Evolutionary conservation across 139 green algal species (phyloP).

Genomic region (Volvox africanus): DNA sequence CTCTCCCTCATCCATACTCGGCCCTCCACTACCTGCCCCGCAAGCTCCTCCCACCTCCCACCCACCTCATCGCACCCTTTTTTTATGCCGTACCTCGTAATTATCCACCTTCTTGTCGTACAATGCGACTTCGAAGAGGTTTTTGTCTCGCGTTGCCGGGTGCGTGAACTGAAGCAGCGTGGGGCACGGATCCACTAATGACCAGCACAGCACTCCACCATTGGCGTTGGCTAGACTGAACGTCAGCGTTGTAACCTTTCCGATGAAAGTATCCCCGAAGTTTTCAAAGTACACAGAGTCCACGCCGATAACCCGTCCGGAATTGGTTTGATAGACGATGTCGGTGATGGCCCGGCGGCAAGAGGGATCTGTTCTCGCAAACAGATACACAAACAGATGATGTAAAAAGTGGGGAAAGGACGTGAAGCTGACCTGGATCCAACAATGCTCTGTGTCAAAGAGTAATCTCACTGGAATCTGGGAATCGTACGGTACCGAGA

Average conservation of each 20-base stretch:
- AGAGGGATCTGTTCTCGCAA: neutral
- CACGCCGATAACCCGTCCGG: neutral
- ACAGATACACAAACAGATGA: too few species aligned
- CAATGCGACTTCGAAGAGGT: constrained; percentile 28
- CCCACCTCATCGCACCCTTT: too few species aligned
- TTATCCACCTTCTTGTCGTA: constrained; percentile 40
- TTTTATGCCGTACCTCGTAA: constrained; percentile 4
- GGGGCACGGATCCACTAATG: neutral
- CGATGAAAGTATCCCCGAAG: neutral
- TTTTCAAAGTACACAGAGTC: constrained; percentile 28
- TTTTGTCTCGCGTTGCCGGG: neutral
- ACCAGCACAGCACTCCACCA: constrained; percentile 2
- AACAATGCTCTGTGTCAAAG: too few species aligned
- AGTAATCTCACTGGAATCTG: too few species aligned
- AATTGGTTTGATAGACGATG: neutral
- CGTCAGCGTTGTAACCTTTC: constrained; percentile 31
- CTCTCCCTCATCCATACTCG: too few species aligned
- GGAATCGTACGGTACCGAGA: too few species aligned
- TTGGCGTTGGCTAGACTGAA: constrained; percentile 22
- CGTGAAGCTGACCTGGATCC: too few species aligned
- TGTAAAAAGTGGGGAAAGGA: too few species aligned
- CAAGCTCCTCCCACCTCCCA: too few species aligned
- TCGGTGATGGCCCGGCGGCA: constrained; percentile 1
- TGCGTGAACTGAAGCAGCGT: neutral
- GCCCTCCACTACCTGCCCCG: too few species aligned